Evolutionary conservation across 305 asterid genomes (phyloP).

Genomic region (Stenogyne calaminthoides): DNA sequence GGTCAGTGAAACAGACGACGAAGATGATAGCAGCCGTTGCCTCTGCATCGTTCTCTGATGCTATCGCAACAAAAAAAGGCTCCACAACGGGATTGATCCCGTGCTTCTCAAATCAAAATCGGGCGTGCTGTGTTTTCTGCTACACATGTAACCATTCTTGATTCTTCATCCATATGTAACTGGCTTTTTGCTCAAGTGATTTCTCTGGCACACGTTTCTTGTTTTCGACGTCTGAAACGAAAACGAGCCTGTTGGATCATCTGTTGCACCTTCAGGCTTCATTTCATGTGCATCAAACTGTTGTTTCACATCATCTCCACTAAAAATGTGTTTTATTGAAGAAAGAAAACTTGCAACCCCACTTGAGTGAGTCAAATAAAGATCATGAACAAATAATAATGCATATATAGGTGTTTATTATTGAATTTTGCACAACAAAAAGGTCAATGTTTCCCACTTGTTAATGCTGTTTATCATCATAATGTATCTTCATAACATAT

Average conservation of each 20-base stretch:
- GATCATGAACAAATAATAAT: not conserved
- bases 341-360: not conserved
- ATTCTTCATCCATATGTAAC: constrained; percentile 6
- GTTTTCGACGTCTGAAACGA: too few species aligned
- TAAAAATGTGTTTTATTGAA: not conserved
- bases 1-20: constrained; percentile 43
- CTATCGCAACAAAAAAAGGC: not conserved
- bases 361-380: not conserved
- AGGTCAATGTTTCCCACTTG: constrained; percentile 25
- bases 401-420: not conserved
- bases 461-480: constrained; percentile 26
- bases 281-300: too few species aligned
- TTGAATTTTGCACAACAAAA: not conserved
- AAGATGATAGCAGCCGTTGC: constrained; percentile 41
- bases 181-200: not conserved
- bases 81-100: not conserved
- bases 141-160: not conserved
- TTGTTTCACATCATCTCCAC: not conserved
- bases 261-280: too few species aligned
- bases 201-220: too few species aligned
- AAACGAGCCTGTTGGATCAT: too few species aligned
- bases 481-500: not conserved
- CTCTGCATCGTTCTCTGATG: constrained; percentile 45
- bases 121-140: not conserved
- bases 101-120: not conserved